Evolutionary conservation across 352 stramenopile genomes (phyloP), one percentile per base, ranked within the genome.

Genomic region (Thraustochytrium striatum): DNA sequence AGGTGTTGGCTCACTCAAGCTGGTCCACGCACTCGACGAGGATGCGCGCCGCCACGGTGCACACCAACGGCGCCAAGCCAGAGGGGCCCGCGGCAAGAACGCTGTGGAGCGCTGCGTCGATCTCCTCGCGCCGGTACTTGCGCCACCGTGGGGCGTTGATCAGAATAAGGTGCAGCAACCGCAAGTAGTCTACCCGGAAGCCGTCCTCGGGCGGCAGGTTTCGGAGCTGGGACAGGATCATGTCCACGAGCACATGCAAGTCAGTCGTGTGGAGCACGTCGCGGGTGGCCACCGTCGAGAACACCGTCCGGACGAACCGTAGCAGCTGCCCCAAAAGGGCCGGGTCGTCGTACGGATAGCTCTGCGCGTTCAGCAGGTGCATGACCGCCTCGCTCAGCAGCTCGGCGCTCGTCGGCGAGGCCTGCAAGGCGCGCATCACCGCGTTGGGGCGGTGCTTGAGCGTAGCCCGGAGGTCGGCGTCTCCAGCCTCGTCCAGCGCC

Each of bases 161-260:
- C 11, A 75, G 43, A 0, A 50, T 75, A 9, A 75, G 65, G 30
- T 75, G 52, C 7, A 75, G 47, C 21, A 75, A 5, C 43, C 65
- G 44, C 32, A 61, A 13, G 39, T 62, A 75, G 19, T 75, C 65
- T n/a, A 9, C 38, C 9, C 65, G 65, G 36, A 75, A 75, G n/a
- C 68, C 65, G 36, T 75, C 65, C 16, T 75, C 52, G 30, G 61
- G 52, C 19, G 65, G 65, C 13, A 75, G 65, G 3, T 75, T 38
- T 3, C 52, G 65, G 25, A 75, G 58, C 50, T 75, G 65, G 35
- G 61, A 8, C 19, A 75, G 1, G 21, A 75, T 41, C 5, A 75
- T 75, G 36, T 75, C 65, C 16, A 75, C 25, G 41, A 75, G 58
- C 5, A 75, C 65, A 25, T 75, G 43, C n/a, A 75, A 16, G 36